Base-by-base conservation (phyloP, 2,329 filamentous ascomycete genomes). In the Myriosclerotinia curreyana region DNA sequence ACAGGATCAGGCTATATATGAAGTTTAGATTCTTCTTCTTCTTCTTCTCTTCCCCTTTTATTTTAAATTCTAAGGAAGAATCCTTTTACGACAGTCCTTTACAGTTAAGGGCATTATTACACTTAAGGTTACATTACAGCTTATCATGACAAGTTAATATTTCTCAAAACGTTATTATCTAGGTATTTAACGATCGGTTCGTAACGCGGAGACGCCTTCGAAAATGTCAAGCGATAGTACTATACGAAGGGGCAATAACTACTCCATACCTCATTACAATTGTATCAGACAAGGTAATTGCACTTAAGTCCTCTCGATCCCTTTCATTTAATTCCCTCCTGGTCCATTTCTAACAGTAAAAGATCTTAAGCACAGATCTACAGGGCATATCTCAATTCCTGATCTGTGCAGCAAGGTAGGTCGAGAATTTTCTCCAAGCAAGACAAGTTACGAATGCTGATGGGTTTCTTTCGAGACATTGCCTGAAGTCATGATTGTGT, bases 221-320 rank as follows among this genome's bases (percentile, higher is more conserved):
- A 49, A 49, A 28, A 49, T 49, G 46, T 3, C 46, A 49, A 49
- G 12, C 46, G 12, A 49, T 28, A 14, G n/a, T 49, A 15, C 46
- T 49, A 25, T 49, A 49, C 46, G n/a, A 49, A 49, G 22, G 46
- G 46, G 46, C 4, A n/a, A 49, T 49, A 28, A 49, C 12, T 15
- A 25, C 12, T 49, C 46, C 46, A 15, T 25, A 49, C 46, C 46
- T 49, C 2, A 6, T 49, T 49, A 49, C 46, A 49, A 14, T 49
- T 49, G 46, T 49, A 15, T 49, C 46, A 49, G 46, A 49, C 46
- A 49, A 49, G 46, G 46, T 49, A 49, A 28, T 49, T 28, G 46
- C n/a, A 49, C n/a, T 49, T 49, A 49, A 5, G 28, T 28, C 46
- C 46, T 49, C 22, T 49, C 46, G 46, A 49, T 49, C 5, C 46